Evolutionary conservation across 225 moss, liverwort and hornwort genomes (phyloP).

Genomic region (Sphagnum contortum): DNA sequence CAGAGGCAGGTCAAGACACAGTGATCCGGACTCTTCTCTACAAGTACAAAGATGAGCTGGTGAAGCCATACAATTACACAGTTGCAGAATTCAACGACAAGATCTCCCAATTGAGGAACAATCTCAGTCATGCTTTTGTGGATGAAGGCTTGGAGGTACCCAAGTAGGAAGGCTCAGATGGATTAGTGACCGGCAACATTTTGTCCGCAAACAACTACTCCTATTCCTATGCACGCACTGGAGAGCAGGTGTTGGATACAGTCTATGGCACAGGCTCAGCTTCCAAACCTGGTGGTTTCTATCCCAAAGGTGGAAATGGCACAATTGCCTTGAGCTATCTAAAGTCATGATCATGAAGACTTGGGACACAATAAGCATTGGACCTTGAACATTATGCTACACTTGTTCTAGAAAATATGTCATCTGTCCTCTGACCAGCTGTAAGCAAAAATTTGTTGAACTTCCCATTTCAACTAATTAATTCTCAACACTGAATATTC

Average conservation of each 20-base stretch:
- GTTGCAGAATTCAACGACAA: conserved; percentile 23
- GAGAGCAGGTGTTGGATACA: conserved; percentile 1
- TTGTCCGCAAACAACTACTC: conserved; percentile 1
- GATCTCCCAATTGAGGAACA: conserved; percentile 18
- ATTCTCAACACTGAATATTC: too few species aligned
- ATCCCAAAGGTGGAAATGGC: conserved; percentile 5
- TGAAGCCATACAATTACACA: conserved; percentile 30
- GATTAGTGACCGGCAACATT: not conserved
- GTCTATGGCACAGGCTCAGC: conserved; percentile 4
- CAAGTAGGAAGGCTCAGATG: not conserved
- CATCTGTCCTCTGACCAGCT: too few species aligned
- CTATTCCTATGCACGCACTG: not conserved
- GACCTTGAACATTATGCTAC: too few species aligned
- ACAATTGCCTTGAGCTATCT: not conserved
- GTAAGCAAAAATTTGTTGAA: too few species aligned
- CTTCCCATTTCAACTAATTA: too few species aligned
- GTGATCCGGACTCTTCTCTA: conserved; percentile 37
- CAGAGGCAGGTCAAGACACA: conserved; percentile 38
- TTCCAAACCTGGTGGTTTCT: conserved; percentile 3
- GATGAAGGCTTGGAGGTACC: conserved; percentile 19
- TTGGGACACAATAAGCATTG: too few species aligned
- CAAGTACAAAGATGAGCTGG: conserved; percentile 20
- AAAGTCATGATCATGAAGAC: not conserved
- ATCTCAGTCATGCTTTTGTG: conserved; percentile 4
- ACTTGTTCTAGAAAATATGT: too few species aligned